phyloP scores from a whole-genome alignment of 1,284 basidiomycete species.

The Tetrapyrgos nigripes region DNA sequence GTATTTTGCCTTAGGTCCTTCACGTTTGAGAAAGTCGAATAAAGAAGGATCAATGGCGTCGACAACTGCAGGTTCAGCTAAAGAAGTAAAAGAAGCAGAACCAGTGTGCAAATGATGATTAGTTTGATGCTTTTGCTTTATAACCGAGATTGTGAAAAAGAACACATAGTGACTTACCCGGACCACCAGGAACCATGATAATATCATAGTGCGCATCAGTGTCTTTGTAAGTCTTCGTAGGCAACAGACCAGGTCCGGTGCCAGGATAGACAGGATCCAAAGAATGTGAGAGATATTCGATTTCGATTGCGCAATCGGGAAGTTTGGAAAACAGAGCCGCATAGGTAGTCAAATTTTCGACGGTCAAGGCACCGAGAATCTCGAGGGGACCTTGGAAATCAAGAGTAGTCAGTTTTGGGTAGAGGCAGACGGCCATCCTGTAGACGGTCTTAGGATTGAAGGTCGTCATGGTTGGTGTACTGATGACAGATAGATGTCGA shows the following conservation, averaged over 20 bases:
- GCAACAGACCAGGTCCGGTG: slow-evolving; percentile 23
- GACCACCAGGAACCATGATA: slow-evolving; percentile 30
- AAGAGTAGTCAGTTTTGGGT: slow-evolving; percentile 30
- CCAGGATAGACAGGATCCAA: slow-evolving; percentile 22
- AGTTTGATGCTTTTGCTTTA: neutral
- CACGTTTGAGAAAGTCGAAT: slow-evolving; percentile 27
- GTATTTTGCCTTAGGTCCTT: slow-evolving; percentile 27
- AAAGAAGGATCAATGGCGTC: slow-evolving; percentile 18
- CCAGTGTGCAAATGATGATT: neutral
- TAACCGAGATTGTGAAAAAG: neutral
- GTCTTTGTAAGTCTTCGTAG: slow-evolving; percentile 25
- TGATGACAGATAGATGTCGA: too few relatives aligned
- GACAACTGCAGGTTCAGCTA: neutral
- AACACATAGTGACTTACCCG: neutral
- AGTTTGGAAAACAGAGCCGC: neutral
- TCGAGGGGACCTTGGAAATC: slow-evolving; percentile 41
- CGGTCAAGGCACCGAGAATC: slow-evolving; percentile 32
- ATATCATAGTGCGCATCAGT: slow-evolving; percentile 26
- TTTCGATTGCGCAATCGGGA: slow-evolving; percentile 19
- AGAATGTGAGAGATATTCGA: slow-evolving; percentile 26
- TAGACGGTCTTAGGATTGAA: slow-evolving; percentile 9
- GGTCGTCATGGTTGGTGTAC: too few relatives aligned
- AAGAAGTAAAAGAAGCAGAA: neutral
- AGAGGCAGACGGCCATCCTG: slow-evolving; percentile 36
- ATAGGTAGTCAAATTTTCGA: slow-evolving; percentile 21